Conservation (phyloP, 1,139 yeast species). For the Nakaseomyces nivariensis region DNA sequence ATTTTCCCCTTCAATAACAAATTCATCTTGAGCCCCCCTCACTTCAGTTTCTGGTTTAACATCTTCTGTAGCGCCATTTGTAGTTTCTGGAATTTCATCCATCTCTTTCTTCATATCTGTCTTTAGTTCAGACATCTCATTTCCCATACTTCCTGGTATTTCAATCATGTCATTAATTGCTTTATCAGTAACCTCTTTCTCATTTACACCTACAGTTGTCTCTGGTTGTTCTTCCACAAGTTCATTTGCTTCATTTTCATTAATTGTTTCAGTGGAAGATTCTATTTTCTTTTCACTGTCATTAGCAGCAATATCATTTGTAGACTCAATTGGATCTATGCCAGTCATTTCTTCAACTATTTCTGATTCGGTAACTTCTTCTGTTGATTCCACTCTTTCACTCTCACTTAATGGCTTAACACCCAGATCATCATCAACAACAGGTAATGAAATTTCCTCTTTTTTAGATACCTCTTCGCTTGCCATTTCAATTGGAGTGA, state of each 20-base stretch:
- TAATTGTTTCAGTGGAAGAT: too few species aligned
- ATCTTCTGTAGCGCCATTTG: background rate
- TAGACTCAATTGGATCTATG: background rate
- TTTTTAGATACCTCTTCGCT: background rate
- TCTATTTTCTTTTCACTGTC: too few species aligned
- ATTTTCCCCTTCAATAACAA: background rate
- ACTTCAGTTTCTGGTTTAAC: background rate
- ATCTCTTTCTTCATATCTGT: background rate
- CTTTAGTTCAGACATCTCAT: background rate
- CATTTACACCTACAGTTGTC: background rate
- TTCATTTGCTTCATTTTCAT: too few species aligned
- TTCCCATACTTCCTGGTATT: background rate
- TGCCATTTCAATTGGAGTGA: background rate
- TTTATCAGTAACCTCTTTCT: background rate
- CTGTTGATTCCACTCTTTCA: background rate
- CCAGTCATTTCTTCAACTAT: background rate
- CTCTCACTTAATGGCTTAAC: background rate
- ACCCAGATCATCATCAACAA: background rate
- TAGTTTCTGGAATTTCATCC: background rate
- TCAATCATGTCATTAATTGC: background rate
- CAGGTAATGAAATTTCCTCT: background rate
- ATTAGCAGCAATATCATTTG: background rate
- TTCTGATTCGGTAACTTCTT: background rate
- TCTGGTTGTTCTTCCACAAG: too few species aligned
- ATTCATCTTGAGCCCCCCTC: background rate